Evolutionary conservation across 805 yeast species (phyloP).

Genomic region (Candida krabiensis): DNA sequence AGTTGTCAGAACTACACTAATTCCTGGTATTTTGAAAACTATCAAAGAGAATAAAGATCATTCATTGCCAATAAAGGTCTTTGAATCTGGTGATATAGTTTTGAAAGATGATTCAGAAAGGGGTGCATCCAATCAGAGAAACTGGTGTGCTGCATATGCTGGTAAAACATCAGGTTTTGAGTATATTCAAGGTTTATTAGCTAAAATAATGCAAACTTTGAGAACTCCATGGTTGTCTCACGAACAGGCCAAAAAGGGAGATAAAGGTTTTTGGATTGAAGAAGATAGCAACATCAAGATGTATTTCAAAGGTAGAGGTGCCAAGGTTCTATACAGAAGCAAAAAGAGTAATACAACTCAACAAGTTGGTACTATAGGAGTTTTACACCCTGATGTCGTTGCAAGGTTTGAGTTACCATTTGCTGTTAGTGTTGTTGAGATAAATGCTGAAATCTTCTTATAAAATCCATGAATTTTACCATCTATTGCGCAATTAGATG

Average conservation of each 20-base stretch:
- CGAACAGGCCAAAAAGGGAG: constrained; percentile 48
- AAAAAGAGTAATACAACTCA: constrained; percentile 55
- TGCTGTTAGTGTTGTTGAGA: constrained; percentile 89
- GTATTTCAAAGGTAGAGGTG: constrained; percentile 97
- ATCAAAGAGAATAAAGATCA: constrained; percentile 95
- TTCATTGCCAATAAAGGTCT: constrained; percentile 89
- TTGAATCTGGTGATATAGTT: constrained; percentile 94
- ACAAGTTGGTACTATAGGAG: constrained; percentile 85
- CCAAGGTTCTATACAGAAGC: constrained; percentile 74
- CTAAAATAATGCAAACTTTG: constrained; percentile 93
- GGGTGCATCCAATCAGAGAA: constrained; percentile 87
- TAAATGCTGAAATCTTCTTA: constrained; percentile 85
- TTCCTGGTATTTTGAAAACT: constrained; percentile 94
- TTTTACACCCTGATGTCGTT: constrained; percentile 92
- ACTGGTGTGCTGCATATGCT: constrained; percentile 91
- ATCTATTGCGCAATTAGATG: background rate
- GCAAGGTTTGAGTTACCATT: constrained; percentile 84
- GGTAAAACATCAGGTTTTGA: constrained; percentile 97
- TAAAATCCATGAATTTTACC: constrained; percentile 28
- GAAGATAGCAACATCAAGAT: constrained; percentile 66
- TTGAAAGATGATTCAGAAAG: constrained; percentile 83
- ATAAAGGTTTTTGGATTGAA: constrained; percentile 86
- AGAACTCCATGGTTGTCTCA: constrained; percentile 72
- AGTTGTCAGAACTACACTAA: constrained; percentile 91
- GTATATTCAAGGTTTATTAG: constrained; percentile 88